Percentiles rank a stretch among this genome's conserved stretches.
Evolutionary conservation across 345 rosid species (phyloP).

Genomic region (Acer negundo): DNA sequence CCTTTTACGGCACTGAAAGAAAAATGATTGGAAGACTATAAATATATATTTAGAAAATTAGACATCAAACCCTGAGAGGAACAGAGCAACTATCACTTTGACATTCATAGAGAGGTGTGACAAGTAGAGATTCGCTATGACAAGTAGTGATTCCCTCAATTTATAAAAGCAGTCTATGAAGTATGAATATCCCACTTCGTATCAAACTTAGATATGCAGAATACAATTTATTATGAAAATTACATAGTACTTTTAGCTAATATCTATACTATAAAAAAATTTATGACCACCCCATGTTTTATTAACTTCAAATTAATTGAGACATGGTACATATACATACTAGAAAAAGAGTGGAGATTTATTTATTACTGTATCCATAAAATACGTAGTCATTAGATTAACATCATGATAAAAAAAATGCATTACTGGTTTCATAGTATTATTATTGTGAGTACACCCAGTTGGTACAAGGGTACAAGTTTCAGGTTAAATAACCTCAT

Average conservation of each 20-base stretch:
- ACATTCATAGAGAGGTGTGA: neutral
- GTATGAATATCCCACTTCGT: neutral
- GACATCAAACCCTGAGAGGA: neutral
- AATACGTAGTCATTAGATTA: neutral
- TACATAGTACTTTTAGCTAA: neutral
- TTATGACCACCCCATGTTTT: neutral
- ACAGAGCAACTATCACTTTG: neutral
- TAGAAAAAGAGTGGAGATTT: neutral
- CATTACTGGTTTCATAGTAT: neutral
- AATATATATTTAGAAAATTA: neutral
- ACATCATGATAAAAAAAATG: neutral
- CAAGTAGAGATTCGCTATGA: neutral
- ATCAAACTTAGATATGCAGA: neutral
- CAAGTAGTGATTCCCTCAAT: neutral
- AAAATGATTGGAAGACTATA: neutral
- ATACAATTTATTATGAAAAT: neutral
- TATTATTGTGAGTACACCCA: neutral
- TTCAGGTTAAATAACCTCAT: conserved; percentile 59
- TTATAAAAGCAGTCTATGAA: conserved; percentile 1
- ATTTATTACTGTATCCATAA: neutral
- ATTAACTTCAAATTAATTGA: neutral
- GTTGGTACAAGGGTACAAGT: neutral
- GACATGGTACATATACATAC: neutral
- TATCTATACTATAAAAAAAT: neutral
- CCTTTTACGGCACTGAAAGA: conserved; percentile 73